Evolutionary conservation across 1,284 basidiomycete species (phyloP).

Genomic region (Psilocybe mexicana): DNA sequence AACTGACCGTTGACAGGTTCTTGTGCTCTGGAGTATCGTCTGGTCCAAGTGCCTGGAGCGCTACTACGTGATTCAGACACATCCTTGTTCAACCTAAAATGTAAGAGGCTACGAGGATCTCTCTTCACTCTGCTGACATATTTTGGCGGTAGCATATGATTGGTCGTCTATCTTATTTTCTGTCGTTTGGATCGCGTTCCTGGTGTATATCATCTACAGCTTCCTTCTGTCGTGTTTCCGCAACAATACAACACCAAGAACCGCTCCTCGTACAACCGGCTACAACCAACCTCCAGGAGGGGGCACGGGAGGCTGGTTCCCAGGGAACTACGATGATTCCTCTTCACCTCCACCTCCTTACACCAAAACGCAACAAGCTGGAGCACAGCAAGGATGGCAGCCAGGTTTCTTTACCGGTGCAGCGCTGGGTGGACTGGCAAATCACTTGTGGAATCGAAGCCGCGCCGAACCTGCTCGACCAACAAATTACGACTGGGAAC

Average conservation of each 20-base stretch:
- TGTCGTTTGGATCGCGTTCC: conserved; percentile 53
- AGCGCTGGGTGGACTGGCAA: conserved; percentile 64
- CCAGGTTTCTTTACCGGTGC: conserved; percentile 86
- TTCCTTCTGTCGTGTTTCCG: conserved; percentile 55
- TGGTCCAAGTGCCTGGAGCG: conserved; percentile 62
- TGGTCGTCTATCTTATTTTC: conserved; percentile 50
- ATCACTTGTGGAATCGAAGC: conserved; percentile 52
- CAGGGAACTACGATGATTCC: conserved; percentile 43
- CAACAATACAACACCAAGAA: conserved; percentile 25
- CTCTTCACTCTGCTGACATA: neutral
- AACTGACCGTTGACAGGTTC: conserved; percentile 53
- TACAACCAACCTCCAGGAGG: conserved; percentile 28
- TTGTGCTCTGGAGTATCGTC: conserved; percentile 78
- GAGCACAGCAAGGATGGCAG: conserved; percentile 37
- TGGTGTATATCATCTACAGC: conserved; percentile 57
- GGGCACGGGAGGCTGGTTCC: conserved; percentile 47
- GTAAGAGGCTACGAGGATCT: conserved; percentile 11
- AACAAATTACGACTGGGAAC: conserved; percentile 54
- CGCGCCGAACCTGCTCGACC: conserved; percentile 26
- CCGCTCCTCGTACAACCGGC: conserved; percentile 31
- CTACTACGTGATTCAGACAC: conserved; percentile 46
- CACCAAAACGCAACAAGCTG: conserved; percentile 20
- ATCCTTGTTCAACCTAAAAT: conserved; percentile 26
- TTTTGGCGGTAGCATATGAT: conserved; percentile 36
- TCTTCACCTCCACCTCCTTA: conserved; percentile 79